These are phyloP conservation scores for Anastatica hierochuntica DNA, from an alignment of 345 rosid species.

Conservation along the genomic window DNA sequence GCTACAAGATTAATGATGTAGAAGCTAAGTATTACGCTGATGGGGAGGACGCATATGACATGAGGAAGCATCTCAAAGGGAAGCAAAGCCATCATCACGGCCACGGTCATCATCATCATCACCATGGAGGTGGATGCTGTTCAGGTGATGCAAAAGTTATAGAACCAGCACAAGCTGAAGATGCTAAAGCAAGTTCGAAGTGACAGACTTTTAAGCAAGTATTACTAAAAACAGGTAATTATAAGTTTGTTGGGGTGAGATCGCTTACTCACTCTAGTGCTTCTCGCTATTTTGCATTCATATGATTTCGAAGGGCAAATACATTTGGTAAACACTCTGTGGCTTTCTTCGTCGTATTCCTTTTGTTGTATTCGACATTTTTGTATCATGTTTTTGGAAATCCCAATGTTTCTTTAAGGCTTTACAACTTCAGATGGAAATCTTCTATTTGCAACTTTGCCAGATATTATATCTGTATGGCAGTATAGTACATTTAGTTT, in stretches of 20 bases:
- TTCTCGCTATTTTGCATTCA: conserved; percentile 4
- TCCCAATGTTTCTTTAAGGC: neutral
- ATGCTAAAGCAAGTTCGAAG: conserved; percentile 47
- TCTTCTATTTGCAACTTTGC: no score
- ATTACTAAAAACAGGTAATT: conserved; percentile 19
- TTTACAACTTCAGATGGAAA: no score
- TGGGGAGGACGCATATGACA: conserved; percentile 98
- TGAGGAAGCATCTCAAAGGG: conserved; percentile 89
- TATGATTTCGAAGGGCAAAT: conserved; percentile 17
- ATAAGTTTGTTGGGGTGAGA: neutral
- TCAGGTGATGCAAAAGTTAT: conserved; percentile 43
- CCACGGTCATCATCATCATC: conserved; percentile 43
- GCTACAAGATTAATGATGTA: conserved; percentile 80
- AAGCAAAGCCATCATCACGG: conserved; percentile 63
- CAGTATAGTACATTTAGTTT: conserved; percentile 11
- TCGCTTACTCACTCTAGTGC: neutral
- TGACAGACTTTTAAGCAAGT: conserved; percentile 34
- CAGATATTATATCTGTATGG: neutral
- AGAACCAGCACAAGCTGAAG: conserved; percentile 37
- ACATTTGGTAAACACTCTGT: conserved; percentile 5
- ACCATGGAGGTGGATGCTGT: conserved; percentile 87
- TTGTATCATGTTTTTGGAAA: neutral
- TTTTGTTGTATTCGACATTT: no score
- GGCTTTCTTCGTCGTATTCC: neutral
- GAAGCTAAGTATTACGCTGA: conserved; percentile 98